These are phyloP conservation scores for Musa troglodytarum DNA, from an alignment of 176 grass and related monocot genomes.

Conservation along the genomic window DNA sequence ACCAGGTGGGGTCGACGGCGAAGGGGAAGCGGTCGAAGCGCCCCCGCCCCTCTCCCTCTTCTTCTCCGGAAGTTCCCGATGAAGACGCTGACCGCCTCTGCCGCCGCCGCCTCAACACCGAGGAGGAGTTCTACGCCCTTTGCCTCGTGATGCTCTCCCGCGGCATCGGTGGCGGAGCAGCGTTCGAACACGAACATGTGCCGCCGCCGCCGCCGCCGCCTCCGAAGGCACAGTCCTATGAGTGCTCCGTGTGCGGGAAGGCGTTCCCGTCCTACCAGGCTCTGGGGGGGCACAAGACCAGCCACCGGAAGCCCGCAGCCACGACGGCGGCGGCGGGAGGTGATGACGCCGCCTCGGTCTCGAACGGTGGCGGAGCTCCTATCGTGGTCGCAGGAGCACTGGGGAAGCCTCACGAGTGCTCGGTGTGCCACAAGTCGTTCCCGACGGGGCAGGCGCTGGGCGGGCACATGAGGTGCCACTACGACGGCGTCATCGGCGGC, in stretches of 20 bases:
- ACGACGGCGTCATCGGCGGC: conserved; percentile 8
- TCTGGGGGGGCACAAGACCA: conserved; percentile 24
- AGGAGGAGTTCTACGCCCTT: conserved; percentile 6
- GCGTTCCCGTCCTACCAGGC: conserved; percentile 16
- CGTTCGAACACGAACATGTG: neutral
- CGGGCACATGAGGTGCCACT: conserved; percentile 21
- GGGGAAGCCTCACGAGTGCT: conserved; percentile 6
- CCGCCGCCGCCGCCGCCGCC: neutral
- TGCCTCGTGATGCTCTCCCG: conserved; percentile 17
- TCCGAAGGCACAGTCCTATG: neutral
- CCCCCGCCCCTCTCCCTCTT: neutral
- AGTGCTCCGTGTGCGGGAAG: conserved; percentile 19
- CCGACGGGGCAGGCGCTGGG: conserved; percentile 18
- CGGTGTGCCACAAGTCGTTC: conserved; percentile 17
- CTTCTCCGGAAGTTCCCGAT: neutral
- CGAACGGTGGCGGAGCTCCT: neutral
- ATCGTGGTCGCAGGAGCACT: neutral
- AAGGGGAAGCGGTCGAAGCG: conserved; percentile 16
- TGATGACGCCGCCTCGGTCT: neutral
- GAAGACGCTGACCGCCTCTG: neutral
- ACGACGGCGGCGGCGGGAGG: neutral
- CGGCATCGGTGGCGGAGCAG: neutral
- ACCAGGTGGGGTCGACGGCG: neutral
- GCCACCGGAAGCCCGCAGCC: conserved; percentile 2
- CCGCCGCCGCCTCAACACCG: neutral